phyloP scores from a whole-genome alignment of 2,329 filamentous ascomycete genomes.

The Verticillium longisporum region DNA sequence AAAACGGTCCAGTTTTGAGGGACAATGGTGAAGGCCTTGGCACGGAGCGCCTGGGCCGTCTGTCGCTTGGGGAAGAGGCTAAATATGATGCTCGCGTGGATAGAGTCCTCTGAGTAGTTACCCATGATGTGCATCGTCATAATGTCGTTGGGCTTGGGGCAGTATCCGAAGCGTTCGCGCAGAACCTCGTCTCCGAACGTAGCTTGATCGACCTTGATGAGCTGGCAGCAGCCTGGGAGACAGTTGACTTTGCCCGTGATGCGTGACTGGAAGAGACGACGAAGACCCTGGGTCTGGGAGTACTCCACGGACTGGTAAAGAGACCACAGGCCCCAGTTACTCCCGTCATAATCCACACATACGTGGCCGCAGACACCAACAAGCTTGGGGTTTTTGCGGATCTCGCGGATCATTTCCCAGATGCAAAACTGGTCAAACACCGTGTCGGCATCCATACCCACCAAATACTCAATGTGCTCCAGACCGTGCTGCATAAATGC shows the following conservation, averaged over 20 bases:
- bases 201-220: conserved; percentile 40
- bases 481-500: conserved; percentile 30
- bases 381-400: conserved; percentile 32
- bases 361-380: conserved; percentile 43
- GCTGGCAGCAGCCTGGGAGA: conserved; percentile 40
- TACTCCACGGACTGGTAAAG: conserved; percentile 42
- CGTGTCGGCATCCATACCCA: conserved; percentile 42
- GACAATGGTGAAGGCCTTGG: conserved; percentile 39
- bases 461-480: conserved; percentile 32
- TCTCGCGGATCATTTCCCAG: conserved; percentile 33
- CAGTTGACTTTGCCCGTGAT: conserved; percentile 43
- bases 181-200: conserved; percentile 40
- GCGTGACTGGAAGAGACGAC: conserved; percentile 40
- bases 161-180: conserved; percentile 39
- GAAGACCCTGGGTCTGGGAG: conserved; percentile 37
- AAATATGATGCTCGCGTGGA: conserved; percentile 41
- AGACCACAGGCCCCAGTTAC: conserved; percentile 35
- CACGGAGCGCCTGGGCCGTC: conserved; percentile 38
- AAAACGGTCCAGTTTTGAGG: conserved; percentile 38
- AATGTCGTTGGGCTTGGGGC: conserved; percentile 38
- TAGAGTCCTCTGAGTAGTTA: conserved; percentile 41
- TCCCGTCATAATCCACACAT: conserved; percentile 35
- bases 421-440: conserved; percentile 38
- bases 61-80: conserved; percentile 34
- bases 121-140: conserved; percentile 42